Evolutionary conservation across 106 monocot genomes (phyloP).

Genomic region (Dioscorea alata): DNA sequence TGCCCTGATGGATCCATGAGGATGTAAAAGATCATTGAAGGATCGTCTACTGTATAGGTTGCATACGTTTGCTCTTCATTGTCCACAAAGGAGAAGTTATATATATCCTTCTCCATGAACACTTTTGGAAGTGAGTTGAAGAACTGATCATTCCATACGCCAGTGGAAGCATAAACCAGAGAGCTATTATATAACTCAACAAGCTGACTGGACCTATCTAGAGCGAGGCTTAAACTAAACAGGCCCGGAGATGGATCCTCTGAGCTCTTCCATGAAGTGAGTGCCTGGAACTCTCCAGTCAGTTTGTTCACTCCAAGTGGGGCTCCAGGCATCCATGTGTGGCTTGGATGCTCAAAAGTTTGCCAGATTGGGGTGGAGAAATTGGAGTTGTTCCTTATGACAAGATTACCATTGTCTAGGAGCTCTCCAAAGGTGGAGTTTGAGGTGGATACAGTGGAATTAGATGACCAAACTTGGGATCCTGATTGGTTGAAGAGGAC

Average conservation of each 20-base stretch:
- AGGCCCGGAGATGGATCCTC: slow-evolving; percentile 6
- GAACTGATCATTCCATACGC: background rate
- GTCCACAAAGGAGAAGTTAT: background rate
- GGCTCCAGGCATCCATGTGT: slow-evolving; percentile 4
- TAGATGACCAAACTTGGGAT: slow-evolving; percentile 6
- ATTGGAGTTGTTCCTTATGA: background rate
- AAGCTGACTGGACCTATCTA: background rate
- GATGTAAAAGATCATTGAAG: background rate
- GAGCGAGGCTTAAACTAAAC: background rate
- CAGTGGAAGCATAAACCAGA: background rate
- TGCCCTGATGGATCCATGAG: background rate
- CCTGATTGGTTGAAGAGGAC: background rate
- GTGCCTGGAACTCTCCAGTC: background rate
- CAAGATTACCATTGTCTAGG: slow-evolving; percentile 10
- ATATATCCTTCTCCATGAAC: background rate
- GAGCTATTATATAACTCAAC: background rate
- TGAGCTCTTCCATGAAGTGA: slow-evolving; percentile 10
- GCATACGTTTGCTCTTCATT: background rate
- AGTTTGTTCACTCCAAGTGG: background rate
- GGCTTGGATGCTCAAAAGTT: background rate
- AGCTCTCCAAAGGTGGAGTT: slow-evolving; percentile 1
- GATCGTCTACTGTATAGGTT: background rate
- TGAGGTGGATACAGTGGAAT: background rate
- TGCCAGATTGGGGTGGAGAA: background rate
- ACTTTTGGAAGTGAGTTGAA: background rate